Evolutionary conservation across 805 yeast species (phyloP), one percentile per base, ranked within the genome.

Genomic region (Teunomyces pallodes): DNA sequence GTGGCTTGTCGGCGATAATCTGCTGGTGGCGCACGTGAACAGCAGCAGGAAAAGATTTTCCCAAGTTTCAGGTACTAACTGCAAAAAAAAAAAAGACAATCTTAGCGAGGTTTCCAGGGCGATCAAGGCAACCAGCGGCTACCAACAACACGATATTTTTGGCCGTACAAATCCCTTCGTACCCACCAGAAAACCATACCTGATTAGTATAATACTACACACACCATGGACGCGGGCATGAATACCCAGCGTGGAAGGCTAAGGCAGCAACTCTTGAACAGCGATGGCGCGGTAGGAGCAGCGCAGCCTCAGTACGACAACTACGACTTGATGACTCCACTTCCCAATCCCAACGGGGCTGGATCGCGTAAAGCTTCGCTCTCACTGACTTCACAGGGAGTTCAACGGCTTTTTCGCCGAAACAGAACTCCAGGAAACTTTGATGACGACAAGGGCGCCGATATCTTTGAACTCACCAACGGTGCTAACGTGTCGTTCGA

Each of bases 401-500:
- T 77, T 56, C 68, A 74, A 42, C 66, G 65, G 46, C 61, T 79
- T 43, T 76, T 80, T 59, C 65, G 69, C 36, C 61, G 79, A 30
- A 72, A 69, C 48, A 67, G 67, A 26, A 57, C 54, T 46, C 65
- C 54, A 28, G 62, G 49, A 13, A 61, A 59, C 16, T 71, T 70
- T 36, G 73, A 70, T 44, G 77, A 72, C 7, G 73, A 70, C 4
- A 35, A 49, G 5, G 75, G 74, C 16, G 70, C 66, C 1, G 75
- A 70, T 48, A 56, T 68, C 27, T 64, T 59, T 39, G 67, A 66
- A 31, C 49, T 69, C 31, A 61, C 72, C 4, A 66, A 69, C 14
- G 72, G 69, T 2, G 62, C 69, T 6, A 62, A 64, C 24, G 66
- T 85, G 52, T 79, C 89, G 0, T 83, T 84, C 53, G 81, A 80